phyloP scores from a whole-genome alignment of 108 stramenopile species.

The Aureococcus anophagefferens region DNA sequence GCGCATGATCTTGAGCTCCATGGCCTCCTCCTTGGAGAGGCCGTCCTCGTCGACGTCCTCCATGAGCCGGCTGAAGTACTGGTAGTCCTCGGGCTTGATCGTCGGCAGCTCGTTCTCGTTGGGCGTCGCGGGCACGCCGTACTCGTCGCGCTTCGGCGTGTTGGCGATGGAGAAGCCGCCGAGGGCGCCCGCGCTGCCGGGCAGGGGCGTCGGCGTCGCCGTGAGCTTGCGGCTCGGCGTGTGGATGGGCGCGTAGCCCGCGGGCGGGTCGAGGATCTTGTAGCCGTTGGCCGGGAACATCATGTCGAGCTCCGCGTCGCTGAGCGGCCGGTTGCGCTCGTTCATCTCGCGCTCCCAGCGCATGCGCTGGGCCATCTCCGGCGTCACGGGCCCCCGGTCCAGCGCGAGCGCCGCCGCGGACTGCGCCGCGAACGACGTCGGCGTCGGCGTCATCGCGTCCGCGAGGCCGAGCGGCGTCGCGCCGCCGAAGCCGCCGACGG shows the following conservation, averaged over 20 bases:
- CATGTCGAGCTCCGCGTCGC: constrained; percentile 88
- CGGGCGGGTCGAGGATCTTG: constrained; percentile 70
- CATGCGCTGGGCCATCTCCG: constrained; percentile 68
- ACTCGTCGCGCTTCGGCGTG: constrained; percentile 83
- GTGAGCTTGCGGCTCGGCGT: constrained; percentile 76
- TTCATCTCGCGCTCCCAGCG: constrained; percentile 84
- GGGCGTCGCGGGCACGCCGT: constrained; percentile 74
- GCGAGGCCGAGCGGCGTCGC: constrained; percentile 28
- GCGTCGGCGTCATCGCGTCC: constrained; percentile 75
- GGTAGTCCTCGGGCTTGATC: constrained; percentile 92
- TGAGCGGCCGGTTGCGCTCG: constrained; percentile 85
- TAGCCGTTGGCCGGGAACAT: constrained; percentile 84
- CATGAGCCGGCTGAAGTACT: constrained; percentile 92
- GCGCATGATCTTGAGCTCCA: constrained; percentile 76
- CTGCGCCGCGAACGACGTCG: constrained; percentile 20
- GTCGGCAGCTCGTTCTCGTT: constrained; percentile 67
- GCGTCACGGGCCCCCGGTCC: constrained; percentile 29
- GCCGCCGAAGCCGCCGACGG: constrained; percentile 28
- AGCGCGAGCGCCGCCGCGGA: constrained; percentile 15
- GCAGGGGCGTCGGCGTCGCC: constrained; percentile 79
- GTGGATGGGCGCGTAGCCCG: constrained; percentile 73
- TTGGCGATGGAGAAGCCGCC: constrained; percentile 83
- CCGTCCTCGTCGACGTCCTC: constrained; percentile 58
- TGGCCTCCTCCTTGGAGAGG: constrained; percentile 66
- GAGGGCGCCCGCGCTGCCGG: constrained; percentile 31